Conservation (phyloP, 169 alveolate genomes). For the Plasmodium reichenowi region DNA sequence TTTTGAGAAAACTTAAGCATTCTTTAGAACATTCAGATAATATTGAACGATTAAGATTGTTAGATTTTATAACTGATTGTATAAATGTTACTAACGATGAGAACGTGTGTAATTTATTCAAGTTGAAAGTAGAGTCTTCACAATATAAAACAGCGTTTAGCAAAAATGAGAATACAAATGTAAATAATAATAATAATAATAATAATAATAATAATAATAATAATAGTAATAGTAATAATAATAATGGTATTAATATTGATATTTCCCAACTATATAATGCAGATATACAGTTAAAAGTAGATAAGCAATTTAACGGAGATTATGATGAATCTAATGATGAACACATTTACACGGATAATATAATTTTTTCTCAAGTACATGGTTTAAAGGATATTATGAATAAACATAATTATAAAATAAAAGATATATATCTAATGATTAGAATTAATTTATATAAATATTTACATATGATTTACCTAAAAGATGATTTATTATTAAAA, state of each 20-base stretch:
- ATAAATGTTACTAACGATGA: conserved; percentile 18
- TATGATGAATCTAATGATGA: conserved; percentile 5
- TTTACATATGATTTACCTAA: conserved; percentile 38
- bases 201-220: neutral
- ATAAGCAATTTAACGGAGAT: neutral
- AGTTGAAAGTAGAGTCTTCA: neutral
- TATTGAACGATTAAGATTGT: conserved; percentile 54
- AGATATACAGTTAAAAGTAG: neutral
- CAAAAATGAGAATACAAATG: neutral
- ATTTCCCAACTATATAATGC: neutral
- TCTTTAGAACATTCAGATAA: conserved; percentile 43
- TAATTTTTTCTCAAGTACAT: conserved; percentile 8
- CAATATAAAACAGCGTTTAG: neutral
- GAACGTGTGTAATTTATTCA: conserved; percentile 26
- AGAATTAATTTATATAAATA: conserved; percentile 70
- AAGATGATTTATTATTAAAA: conserved; percentile 72
- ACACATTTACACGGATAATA: conserved; percentile 14
- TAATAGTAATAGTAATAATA: neutral
- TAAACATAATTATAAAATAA: conserved; percentile 23
- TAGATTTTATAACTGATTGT: conserved; percentile 46
- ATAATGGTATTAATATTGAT: neutral
- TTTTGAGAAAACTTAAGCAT: conserved; percentile 35
- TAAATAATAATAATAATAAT: neutral
- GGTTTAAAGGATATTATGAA: conserved; percentile 23
- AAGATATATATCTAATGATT: conserved; percentile 17